Percentiles rank a stretch among this genome's conserved stretches.
Evolutionary conservation across 106 monocot species (phyloP).

Genomic region (Vanilla planifolia): DNA sequence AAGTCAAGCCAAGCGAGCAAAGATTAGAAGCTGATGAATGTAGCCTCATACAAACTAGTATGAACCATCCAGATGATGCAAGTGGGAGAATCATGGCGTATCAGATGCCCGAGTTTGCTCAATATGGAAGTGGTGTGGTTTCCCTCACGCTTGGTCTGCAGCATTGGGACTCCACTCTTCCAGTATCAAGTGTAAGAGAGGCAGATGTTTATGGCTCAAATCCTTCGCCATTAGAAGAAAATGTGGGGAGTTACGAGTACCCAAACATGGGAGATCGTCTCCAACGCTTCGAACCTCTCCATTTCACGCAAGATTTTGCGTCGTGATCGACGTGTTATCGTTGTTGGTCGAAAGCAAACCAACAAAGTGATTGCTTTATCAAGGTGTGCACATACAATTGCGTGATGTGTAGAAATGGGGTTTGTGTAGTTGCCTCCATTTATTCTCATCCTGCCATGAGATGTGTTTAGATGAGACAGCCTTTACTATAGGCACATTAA

Average conservation of each 20-base stretch:
- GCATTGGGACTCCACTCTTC: slow-evolving; percentile 1
- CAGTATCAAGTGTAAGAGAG: background rate
- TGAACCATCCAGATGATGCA: background rate
- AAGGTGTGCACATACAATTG: background rate
- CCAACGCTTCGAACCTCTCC: background rate
- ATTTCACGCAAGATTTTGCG: slow-evolving; percentile 9
- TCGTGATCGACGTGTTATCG: background rate
- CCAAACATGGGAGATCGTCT: background rate
- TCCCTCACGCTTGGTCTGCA: slow-evolving; percentile 4
- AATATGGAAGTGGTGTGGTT: slow-evolving; percentile 1
- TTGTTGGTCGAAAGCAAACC: no score
- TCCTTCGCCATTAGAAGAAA: background rate
- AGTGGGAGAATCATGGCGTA: slow-evolving; percentile 9
- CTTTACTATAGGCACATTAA: background rate
- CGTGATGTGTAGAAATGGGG: background rate
- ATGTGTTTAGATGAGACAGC: background rate
- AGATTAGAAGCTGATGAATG: background rate
- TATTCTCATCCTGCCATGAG: background rate
- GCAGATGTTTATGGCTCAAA: background rate
- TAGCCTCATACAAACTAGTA: background rate
- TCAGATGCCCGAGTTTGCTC: slow-evolving; percentile 8
- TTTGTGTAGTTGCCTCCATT: background rate
- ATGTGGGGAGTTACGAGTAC: background rate
- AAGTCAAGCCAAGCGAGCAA: background rate
- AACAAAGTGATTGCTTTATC: background rate